Evolutionary conservation across 164 flowering plant species (phyloP).

Genomic region (Dillenia suffruticosa): DNA sequence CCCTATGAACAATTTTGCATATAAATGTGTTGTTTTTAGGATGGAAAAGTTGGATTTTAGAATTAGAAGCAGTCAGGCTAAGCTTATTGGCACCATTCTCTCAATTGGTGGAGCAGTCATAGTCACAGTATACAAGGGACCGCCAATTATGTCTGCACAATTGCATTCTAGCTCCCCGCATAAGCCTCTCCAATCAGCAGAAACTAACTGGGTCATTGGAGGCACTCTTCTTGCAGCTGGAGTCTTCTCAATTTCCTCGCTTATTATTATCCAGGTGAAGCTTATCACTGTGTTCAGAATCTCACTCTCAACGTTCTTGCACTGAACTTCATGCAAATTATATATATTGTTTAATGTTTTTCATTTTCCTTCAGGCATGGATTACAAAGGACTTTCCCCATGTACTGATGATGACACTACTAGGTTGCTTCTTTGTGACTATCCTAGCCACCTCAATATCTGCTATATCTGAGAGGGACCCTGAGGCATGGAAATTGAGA

Average conservation of each 20-base stretch:
- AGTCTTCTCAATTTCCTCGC: constrained; percentile 9
- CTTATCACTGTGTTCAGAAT: background rate
- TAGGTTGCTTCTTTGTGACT: constrained; percentile 14
- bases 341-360: too few species aligned
- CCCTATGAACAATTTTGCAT: background rate
- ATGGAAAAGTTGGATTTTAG: constrained; percentile 12
- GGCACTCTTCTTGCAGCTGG: constrained; percentile 24
- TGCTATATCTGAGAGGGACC: constrained; percentile 14
- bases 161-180: background rate
- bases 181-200: constrained; percentile 5
- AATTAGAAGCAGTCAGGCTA: constrained; percentile 16
- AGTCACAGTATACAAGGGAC: constrained; percentile 22
- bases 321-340: background rate
- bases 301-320: background rate
- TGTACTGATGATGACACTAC: constrained; percentile 13
- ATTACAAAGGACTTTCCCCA: constrained; percentile 20
- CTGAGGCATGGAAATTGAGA: constrained; percentile 25
- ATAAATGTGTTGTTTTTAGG: constrained; percentile 3
- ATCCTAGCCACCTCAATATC: constrained; percentile 15
- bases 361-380: constrained; percentile 13
- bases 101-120: constrained; percentile 18
- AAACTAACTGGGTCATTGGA: constrained; percentile 32
- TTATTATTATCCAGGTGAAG: constrained; percentile 29
- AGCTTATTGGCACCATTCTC: constrained; percentile 17
- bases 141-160: constrained; percentile 3